A percentile compares a stretch with the other conserved stretches of the same genome.
Evolutionary conservation across 2,329 filamentous ascomycete species (phyloP).

Genomic region (Coniella lustricola): DNA sequence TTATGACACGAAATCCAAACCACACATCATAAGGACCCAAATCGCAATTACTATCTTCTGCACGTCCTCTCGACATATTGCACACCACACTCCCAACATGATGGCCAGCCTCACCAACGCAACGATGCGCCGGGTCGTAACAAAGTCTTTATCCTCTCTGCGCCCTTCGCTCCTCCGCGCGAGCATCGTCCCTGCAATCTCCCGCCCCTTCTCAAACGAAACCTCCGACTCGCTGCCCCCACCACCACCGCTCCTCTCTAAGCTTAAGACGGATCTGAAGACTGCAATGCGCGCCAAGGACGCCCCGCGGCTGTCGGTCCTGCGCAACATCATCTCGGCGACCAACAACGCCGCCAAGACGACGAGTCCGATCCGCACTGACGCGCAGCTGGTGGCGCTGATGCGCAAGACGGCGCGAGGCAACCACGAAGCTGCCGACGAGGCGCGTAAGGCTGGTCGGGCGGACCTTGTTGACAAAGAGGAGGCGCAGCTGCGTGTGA

Average conservation of each 20-base stretch:
- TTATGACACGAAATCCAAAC: no score
- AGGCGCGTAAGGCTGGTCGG: slow-evolving; percentile 58
- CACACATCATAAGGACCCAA: no score
- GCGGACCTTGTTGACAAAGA: slow-evolving; percentile 67
- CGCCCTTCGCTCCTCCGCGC: slow-evolving; percentile 8
- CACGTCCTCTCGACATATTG: no score
- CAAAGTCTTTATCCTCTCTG: slow-evolving; percentile 4
- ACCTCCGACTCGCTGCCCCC: slow-evolving; percentile 31
- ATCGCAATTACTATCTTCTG: no score
- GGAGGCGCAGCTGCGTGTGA: slow-evolving; percentile 53
- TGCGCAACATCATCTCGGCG: slow-evolving; percentile 61
- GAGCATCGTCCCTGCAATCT: slow-evolving; percentile 2
- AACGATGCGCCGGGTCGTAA: slow-evolving; percentile 9
- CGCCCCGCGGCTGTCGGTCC: slow-evolving; percentile 55
- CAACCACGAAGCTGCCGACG: slow-evolving; percentile 50
- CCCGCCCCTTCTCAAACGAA: slow-evolving; percentile 27
- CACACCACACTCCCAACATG: not conserved
- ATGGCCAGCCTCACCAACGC: slow-evolving; percentile 11
- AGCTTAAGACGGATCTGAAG: slow-evolving; percentile 56
- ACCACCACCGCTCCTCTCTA: slow-evolving; percentile 42
- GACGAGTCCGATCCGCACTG: slow-evolving; percentile 56
- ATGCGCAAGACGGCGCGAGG: slow-evolving; percentile 57
- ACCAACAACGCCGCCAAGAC: slow-evolving; percentile 74
- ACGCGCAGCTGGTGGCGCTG: slow-evolving; percentile 61
- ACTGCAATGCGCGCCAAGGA: slow-evolving; percentile 60